Evolutionary conservation across 441 rosid species (phyloP).

Genomic region (Corymbia calophylla): DNA sequence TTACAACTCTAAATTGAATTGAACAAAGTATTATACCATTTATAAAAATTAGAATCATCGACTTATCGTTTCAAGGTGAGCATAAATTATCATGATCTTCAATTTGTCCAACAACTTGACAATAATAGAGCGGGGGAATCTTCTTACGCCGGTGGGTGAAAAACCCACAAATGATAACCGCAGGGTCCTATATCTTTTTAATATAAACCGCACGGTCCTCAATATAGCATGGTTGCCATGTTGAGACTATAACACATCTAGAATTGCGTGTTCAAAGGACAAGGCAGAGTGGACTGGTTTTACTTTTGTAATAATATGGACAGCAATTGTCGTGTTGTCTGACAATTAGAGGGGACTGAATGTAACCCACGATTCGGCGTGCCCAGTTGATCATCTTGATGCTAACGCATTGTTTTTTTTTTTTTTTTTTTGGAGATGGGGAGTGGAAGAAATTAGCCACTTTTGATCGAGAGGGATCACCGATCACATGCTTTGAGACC

Average conservation of each 20-base stretch:
- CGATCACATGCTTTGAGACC: neutral
- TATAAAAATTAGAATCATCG: neutral
- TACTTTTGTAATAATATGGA: neutral
- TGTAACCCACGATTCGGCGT: neutral
- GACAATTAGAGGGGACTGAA: neutral
- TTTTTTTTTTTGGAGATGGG: neutral
- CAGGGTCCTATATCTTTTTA: neutral
- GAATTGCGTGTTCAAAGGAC: neutral
- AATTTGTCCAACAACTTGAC: neutral
- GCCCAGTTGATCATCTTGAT: neutral
- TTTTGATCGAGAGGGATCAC: neutral
- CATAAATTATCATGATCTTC: neutral
- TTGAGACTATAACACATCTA: neutral
- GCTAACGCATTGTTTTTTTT: neutral
- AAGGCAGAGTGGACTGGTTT: neutral
- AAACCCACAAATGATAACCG: neutral
- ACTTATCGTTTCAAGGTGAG: neutral
- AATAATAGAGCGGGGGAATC: neutral
- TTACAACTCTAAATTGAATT: neutral
- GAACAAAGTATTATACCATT: neutral
- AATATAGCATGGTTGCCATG: neutral
- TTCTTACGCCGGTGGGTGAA: neutral
- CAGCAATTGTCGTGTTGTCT: neutral
- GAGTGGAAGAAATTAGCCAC: neutral
- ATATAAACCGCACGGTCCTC: neutral